Evolutionary conservation across 2,329 filamentous ascomycete genomes (phyloP).

Genomic region (Xylariaceae sp.): DNA sequence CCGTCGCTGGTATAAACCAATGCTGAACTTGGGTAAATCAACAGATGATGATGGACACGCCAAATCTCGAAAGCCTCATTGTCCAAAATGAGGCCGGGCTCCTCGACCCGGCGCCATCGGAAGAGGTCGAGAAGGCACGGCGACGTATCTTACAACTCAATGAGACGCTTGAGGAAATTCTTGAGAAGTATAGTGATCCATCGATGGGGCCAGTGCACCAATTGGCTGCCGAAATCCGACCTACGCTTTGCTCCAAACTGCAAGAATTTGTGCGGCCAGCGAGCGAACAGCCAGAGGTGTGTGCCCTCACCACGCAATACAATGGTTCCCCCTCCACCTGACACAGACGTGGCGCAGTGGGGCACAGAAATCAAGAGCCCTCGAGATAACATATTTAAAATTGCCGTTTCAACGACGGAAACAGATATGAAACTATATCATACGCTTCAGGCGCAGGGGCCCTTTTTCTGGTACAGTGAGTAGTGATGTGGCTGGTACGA

Average conservation of each 20-base stretch:
- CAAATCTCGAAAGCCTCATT: slow-evolving; percentile 47
- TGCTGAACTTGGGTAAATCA: neutral
- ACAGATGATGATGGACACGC: slow-evolving; percentile 43
- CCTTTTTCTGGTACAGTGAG: slow-evolving; percentile 53
- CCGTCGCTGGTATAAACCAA: too few species aligned
- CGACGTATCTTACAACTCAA: slow-evolving; percentile 41
- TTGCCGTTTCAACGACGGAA: slow-evolving; percentile 47
- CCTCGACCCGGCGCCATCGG: slow-evolving; percentile 20
- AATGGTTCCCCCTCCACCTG: neutral
- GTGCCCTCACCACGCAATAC: neutral
- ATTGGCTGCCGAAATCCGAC: slow-evolving; percentile 45
- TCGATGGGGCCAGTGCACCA: slow-evolving; percentile 50
- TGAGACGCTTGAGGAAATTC: slow-evolving; percentile 39
- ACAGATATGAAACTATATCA: slow-evolving; percentile 44
- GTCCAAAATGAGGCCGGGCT: slow-evolving; percentile 40
- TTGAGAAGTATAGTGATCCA: slow-evolving; percentile 48
- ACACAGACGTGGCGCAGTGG: slow-evolving; percentile 32
- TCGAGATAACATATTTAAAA: slow-evolving; percentile 53
- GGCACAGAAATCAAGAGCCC: slow-evolving; percentile 45
- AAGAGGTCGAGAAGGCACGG: slow-evolving; percentile 40
- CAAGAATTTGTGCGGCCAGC: slow-evolving; percentile 44
- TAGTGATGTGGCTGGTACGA: slow-evolving; percentile 12
- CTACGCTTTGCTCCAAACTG: slow-evolving; percentile 48
- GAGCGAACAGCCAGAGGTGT: slow-evolving; percentile 38
- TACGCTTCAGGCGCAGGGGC: slow-evolving; percentile 38